Base-by-base conservation (phyloP, 352 stramenopile species). In the Phytophthora sojae region DNA sequence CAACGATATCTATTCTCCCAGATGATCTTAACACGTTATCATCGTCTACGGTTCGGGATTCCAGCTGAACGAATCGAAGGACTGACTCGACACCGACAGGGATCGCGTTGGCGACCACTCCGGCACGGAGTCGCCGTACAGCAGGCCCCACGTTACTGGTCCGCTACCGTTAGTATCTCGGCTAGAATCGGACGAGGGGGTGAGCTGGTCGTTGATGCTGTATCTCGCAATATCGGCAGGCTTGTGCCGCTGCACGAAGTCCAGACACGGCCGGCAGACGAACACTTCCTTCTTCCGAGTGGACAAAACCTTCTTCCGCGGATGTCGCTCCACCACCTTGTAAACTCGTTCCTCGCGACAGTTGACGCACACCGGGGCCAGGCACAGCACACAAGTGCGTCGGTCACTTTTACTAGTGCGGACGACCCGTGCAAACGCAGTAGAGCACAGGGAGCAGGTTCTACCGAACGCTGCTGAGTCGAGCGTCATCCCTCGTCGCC, bases 41-140 rank as follows among this genome's bases (percentile, higher is more conserved):
- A n/a, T 47, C 39, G 14, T 39, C 7, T 44, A 44, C 39, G 39
- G 39, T 7, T 47, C 39, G 15, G 26, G 32, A 45, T 45, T 65
- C 67, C 67, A 79, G 15, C 7, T 32, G 47, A 79, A 75, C 1
- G 55, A 66, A 29, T 79, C 67, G 57, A 76, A 76, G 6, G 72
- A 71, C 29, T 66, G 59, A 59, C 68, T 73, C 23, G 63, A 79
- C 57, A 77, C 60, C 6, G 73, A 80, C 37, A 80, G 59, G 2
- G 73, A 80, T 32, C 61, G 55, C 6, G 54, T 61, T 26, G 73
- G 69, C 4, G 73, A 77, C 73, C 73, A 80, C n/a, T 53, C 45
- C 3, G 73, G 69, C 42, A 66, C 60, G 6, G 58, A 70, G 58
- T 77, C 69, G 32, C 57, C 53, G 53, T 71, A 61, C 21, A 80